These are phyloP conservation scores for Colletotrichum spinosum DNA, from an alignment of 2,329 filamentous ascomycete genomes.

Conservation along the genomic window DNA sequence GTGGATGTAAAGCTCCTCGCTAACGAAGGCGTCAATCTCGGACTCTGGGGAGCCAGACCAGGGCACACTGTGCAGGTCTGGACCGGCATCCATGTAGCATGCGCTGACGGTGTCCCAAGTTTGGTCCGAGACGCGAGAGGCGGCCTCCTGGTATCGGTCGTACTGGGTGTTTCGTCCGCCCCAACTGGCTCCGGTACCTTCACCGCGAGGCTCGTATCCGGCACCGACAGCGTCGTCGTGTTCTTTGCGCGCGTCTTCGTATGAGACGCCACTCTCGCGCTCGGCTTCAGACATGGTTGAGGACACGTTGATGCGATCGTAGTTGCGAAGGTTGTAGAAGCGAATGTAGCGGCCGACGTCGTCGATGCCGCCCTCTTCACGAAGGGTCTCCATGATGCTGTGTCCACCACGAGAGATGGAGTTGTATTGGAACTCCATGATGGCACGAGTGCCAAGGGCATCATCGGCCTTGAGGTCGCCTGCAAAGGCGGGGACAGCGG, in stretches of 20 bases:
- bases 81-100: constrained; percentile 86
- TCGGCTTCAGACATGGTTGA: constrained; percentile 71
- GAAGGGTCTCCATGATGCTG: constrained; percentile 80
- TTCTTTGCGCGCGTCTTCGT: constrained; percentile 73
- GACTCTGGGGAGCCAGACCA: constrained; percentile 67
- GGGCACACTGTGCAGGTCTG: constrained; percentile 70
- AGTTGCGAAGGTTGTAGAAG: constrained; percentile 88
- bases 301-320: constrained; percentile 83
- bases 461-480: constrained; percentile 81
- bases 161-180: constrained; percentile 62
- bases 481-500: constrained; percentile 84
- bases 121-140: constrained; percentile 62
- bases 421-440: constrained; percentile 90
- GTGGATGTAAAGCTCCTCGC: constrained; percentile 72
- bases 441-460: constrained; percentile 81
- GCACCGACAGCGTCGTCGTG: constrained; percentile 69
- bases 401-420: constrained; percentile 82
- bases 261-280: constrained; percentile 72
- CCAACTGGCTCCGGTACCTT: constrained; percentile 43
- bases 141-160: constrained; percentile 78
- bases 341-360: constrained; percentile 80
- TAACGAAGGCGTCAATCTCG: constrained; percentile 71
- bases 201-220: constrained; percentile 53
- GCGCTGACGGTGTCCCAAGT: constrained; percentile 82
- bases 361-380: constrained; percentile 73